Base-by-base conservation (phyloP, 164 flowering plant genomes). In the Chloranthus sessilifolius region DNA sequence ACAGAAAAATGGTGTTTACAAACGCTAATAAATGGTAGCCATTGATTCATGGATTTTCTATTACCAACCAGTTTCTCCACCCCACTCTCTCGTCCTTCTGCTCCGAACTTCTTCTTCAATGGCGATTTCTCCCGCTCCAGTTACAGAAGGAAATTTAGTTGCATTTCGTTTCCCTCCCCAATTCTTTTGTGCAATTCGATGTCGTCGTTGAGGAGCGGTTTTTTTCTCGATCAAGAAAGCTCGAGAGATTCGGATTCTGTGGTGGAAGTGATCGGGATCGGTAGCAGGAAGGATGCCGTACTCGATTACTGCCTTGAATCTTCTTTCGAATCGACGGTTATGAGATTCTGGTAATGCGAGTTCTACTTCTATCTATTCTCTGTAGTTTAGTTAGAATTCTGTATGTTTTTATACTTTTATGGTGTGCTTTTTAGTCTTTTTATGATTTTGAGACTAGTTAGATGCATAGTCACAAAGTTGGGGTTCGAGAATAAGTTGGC, bases 301-400 rank as follows among this genome's bases (percentile, higher is more conserved):
- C 63, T 86, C 20, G 86, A 82, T 50, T 84, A 76, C 47, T 87
- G 98, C 54, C 63, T 77, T 39, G 71, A 64, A 24, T 82, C 90
- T 17, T 75, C 80, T 36, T 71, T 75, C 20, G 65, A 57, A 25
- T 72, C 69, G 2, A 47, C 75, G 19, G 63, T 70, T 11, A 45
- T 79, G 55, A 70, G 94, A 43, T 89, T 83, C 58, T 90, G 97
- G 97, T 90, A 67, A n/a, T n/a, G n/a, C n/a, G n/a, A n/a, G n/a
- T n/a, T n/a, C n/a, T n/a, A n/a, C n/a, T n/a, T n/a, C 12, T 57
- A 7, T 9, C 34, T 42, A 16, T 28, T n/a, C 17, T 4, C 2
- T 15, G 29, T 42, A 1, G 26, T 4, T 14, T 28, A 1, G 51
- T 46, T 12, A 33, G 36, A 7, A 33, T 33, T 7, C 36, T 33